Percentiles rank a stretch among this genome's conserved stretches.
Evolutionary conservation across 1,284 basidiomycete genomes (phyloP).

Genomic region (Puccinia triticina): DNA sequence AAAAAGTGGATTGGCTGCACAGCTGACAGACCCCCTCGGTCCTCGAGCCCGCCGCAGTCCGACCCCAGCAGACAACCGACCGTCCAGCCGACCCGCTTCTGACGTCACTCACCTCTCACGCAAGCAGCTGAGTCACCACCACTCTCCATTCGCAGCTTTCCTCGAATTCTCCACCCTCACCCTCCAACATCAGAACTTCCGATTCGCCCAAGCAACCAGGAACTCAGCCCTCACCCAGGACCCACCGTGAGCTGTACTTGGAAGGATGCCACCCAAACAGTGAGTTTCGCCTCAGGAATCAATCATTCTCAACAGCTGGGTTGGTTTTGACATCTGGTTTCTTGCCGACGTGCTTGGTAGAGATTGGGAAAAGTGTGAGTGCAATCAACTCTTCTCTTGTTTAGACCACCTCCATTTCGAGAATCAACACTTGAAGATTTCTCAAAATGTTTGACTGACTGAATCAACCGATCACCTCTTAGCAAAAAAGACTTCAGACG

Average conservation of each 20-base stretch:
- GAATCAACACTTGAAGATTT: neutral
- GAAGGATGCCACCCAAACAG: conserved; percentile 36
- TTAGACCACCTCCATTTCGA: neutral
- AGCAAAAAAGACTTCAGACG: conserved; percentile 52
- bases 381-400: neutral
- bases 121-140: no score
- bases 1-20: no score
- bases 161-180: no score
- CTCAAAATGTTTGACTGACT: neutral
- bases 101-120: no score
- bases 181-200: no score
- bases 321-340: conserved; percentile 1
- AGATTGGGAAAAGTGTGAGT: conserved; percentile 49
- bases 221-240: neutral
- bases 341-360: neutral
- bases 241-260: neutral
- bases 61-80: no score
- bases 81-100: no score
- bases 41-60: no score
- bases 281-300: conserved; percentile 15
- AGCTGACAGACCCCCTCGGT: no score
- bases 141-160: no score
- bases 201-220: no score
- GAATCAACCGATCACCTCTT: neutral
- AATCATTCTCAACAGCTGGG: neutral